These are phyloP conservation scores for Dichotomocladium elegans DNA, from an alignment of 371 early-diverging fungal genomes.

Conservation along the genomic window DNA sequence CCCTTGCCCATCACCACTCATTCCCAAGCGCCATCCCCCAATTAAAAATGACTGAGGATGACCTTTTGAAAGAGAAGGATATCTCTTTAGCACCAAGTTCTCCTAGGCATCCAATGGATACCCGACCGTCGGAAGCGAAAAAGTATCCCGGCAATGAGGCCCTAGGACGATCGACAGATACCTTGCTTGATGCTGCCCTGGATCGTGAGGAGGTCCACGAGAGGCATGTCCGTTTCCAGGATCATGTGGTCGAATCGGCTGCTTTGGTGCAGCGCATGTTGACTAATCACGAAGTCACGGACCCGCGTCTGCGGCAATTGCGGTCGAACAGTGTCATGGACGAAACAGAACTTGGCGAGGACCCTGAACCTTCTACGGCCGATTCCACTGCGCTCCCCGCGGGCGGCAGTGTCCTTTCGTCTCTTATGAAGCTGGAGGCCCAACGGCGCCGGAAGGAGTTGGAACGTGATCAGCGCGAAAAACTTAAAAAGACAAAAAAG, in stretches of 20 bases:
- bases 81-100: neutral
- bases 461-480: constrained; percentile 1
- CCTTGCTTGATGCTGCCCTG: constrained; percentile 40
- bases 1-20: neutral
- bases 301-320: constrained; percentile 7
- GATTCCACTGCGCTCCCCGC: neutral
- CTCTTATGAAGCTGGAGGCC: constrained; percentile 40
- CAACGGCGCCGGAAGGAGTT: constrained; percentile 14
- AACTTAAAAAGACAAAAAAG: constrained; percentile 9
- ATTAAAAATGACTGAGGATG: neutral
- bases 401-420: constrained; percentile 35
- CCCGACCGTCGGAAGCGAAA: neutral
- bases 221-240: constrained; percentile 38
- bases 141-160: neutral
- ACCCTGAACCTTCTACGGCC: neutral
- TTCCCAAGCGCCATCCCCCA: neutral
- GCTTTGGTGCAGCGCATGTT: constrained; percentile 37
- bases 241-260: constrained; percentile 40
- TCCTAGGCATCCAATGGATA: too few species aligned
- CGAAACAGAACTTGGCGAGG: constrained; percentile 5
- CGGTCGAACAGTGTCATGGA: constrained; percentile 8
- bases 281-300: constrained; percentile 8
- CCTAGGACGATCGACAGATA: constrained; percentile 10
- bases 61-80: neutral
- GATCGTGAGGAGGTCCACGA: constrained; percentile 34